These are phyloP conservation scores for Pestalotiopsis sp. DNA, from an alignment of 2,329 filamentous ascomycete species.

Conservation along the genomic window DNA sequence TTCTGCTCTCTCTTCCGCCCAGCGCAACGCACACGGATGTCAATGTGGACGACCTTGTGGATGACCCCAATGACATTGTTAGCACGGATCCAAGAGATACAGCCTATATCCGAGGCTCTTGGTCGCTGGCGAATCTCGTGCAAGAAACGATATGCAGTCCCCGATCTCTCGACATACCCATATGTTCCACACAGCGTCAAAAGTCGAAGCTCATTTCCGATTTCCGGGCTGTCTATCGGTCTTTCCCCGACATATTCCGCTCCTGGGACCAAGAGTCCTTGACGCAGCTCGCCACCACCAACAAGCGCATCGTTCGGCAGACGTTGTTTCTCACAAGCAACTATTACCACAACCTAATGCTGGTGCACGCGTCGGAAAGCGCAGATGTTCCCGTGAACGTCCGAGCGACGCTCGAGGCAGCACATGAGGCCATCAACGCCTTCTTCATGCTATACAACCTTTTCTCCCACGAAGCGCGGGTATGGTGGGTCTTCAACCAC, in stretches of 20 bases:
- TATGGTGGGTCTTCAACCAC: conserved; percentile 87
- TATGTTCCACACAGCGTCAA: conserved; percentile 68
- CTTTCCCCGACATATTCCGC: conserved; percentile 71
- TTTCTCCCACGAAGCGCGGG: conserved; percentile 71
- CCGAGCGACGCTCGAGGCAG: conserved; percentile 71
- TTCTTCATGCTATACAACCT: conserved; percentile 75
- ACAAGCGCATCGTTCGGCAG: conserved; percentile 71
- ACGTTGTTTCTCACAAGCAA: conserved; percentile 80
- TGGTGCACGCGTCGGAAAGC: conserved; percentile 74
- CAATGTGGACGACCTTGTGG: conserved; percentile 70
- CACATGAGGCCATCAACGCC: conserved; percentile 72
- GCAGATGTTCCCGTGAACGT: conserved; percentile 66
- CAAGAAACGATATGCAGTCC: conserved; percentile 78
- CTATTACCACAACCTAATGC: conserved; percentile 82
- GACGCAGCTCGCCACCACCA: conserved; percentile 55
- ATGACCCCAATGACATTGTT: conserved; percentile 61
- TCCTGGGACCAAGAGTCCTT: conserved; percentile 67
- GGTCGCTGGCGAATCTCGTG: conserved; percentile 77
- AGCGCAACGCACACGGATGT: conserved; percentile 81
- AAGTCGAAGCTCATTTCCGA: conserved; percentile 71
- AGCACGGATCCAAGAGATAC: conserved; percentile 66
- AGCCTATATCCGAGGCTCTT: conserved; percentile 74
- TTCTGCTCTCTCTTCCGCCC: conserved; percentile 76
- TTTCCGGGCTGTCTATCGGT: conserved; percentile 72
- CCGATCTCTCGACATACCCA: conserved; percentile 71